Evolutionary conservation across 805 yeast genomes (phyloP).

Genomic region (Wickerhamiella dianesei): DNA sequence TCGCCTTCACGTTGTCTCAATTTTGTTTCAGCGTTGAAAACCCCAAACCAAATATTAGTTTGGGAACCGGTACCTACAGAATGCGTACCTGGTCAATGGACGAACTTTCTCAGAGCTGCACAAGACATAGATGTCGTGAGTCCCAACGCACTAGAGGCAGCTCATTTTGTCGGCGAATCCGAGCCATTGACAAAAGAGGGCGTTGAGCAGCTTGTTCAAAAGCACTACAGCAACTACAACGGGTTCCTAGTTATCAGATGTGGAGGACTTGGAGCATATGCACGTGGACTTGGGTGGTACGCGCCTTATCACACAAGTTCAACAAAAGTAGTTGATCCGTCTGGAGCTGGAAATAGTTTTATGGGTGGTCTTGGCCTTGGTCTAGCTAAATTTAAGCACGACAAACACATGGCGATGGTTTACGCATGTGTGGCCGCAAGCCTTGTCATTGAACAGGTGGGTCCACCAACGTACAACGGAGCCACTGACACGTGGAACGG

Average conservation of each 20-base stretch:
- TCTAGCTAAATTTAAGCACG: slow-evolving; percentile 24
- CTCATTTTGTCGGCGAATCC: slow-evolving; percentile 38
- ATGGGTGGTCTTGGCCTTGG: slow-evolving; percentile 69
- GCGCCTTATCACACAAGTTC: slow-evolving; percentile 58
- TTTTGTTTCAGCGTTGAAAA: slow-evolving; percentile 28
- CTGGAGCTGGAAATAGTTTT: slow-evolving; percentile 90
- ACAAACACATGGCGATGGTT: slow-evolving; percentile 36
- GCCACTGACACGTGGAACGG: slow-evolving; percentile 50
- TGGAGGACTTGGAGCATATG: slow-evolving; percentile 57
- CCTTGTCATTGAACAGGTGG: slow-evolving; percentile 64
- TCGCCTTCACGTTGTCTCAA: slow-evolving; percentile 47
- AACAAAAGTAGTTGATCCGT: slow-evolving; percentile 60
- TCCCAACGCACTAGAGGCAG: slow-evolving; percentile 80
- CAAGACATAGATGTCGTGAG: slow-evolving; percentile 44
- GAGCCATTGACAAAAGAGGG: slow-evolving; percentile 31
- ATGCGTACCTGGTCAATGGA: slow-evolving; percentile 38
- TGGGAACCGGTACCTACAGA: slow-evolving; percentile 86
- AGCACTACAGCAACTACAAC: slow-evolving; percentile 21
- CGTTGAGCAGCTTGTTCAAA: slow-evolving; percentile 33
- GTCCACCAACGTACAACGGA: slow-evolving; percentile 38
- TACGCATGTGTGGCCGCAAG: slow-evolving; percentile 74
- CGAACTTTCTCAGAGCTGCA: slow-evolving; percentile 20
- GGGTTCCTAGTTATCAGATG: slow-evolving; percentile 54
- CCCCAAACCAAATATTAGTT: slow-evolving; percentile 30
- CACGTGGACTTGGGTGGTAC: slow-evolving; percentile 29